Base-by-base conservation (phyloP, 2,329 filamentous ascomycete species). In the Orbilia brochopaga region DNA sequence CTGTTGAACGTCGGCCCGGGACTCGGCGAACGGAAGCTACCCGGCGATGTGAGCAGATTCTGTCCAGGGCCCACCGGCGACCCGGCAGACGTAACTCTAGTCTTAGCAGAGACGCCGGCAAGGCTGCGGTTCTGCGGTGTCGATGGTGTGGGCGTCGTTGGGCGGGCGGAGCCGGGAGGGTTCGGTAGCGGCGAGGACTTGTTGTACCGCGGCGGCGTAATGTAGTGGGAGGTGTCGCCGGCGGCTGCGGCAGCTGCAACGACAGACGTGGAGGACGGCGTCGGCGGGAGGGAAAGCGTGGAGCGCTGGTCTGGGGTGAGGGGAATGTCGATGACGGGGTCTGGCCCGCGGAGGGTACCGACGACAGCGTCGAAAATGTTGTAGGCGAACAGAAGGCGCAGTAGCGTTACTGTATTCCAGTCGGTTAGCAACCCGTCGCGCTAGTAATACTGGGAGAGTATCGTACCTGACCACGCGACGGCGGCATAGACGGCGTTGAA, bases 181-280 rank as follows among this genome's bases (percentile, higher is more conserved):
- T 48, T 48, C 3, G 44, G 44, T 30, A 65, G 67, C 30, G 60
- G 67, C 10, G 69, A 73, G 21, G 69, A 66, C 48, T 57, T 66
- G 52, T 62, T 73, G 62, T 67, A 73, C 1, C 69, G 69, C 6
- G 69, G 69, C 7, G 67, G 67, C 23, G 67, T 72, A 40, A 72
- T 54, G 50, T 72, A 72, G 11, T 65, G 60, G 30, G 67, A 72
- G 23, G 51, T 52, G n/a, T 72, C 67, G 23, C 19, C 58, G n/a
- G 59, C 17, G 27, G 32, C n/a, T n/a, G 32, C 27, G 19, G 60
- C 17, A 19, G n/a, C n/a, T 3, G 27, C 27, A 32, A 32, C n/a
- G 40, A 51, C 50, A 1, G 44, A 54, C 17, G 63, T 42, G 17
- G 62, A 63, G n/a, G 51, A 32, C 4, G 61, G 61, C 2, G 69